A percentile compares a stretch with the other conserved stretches of the same genome.
Evolutionary conservation across 345 rosid genomes (phyloP).

Genomic region (Orychophragmus violaceus): DNA sequence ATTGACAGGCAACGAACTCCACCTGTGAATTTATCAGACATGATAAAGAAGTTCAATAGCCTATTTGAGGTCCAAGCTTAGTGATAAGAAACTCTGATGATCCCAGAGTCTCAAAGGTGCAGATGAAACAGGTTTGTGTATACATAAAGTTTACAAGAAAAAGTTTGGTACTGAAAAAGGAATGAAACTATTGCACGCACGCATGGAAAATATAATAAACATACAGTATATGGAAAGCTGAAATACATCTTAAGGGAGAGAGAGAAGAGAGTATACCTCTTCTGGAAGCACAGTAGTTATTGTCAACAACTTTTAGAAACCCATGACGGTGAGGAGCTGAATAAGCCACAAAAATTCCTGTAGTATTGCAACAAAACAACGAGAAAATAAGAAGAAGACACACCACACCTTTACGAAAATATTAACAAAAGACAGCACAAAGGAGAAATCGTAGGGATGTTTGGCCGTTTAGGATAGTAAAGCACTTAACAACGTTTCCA

Average conservation of each 20-base stretch:
- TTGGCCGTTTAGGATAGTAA: not conserved
- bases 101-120: not conserved
- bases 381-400: conserved; percentile 8
- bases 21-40: conserved; percentile 40
- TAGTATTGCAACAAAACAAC: conserved; percentile 15
- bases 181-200: not conserved
- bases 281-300: conserved; percentile 84
- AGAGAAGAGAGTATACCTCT: conserved; percentile 46
- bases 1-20: conserved; percentile 84
- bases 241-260: conserved; percentile 1
- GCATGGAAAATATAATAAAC: not conserved
- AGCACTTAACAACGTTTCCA: not conserved
- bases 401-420: not conserved
- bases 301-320: conserved; percentile 80
- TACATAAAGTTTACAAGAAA: not conserved
- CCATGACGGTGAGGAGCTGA: conserved; percentile 76
- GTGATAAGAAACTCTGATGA: not conserved
- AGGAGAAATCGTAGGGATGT: not conserved
- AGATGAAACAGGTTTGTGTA: not conserved
- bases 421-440: not conserved
- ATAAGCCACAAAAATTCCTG: conserved; percentile 72
- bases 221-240: not conserved
- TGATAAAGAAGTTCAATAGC: conserved; percentile 11
- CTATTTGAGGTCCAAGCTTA: conserved; percentile 1
- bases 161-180: not conserved